phyloP scores from a whole-genome alignment of 192 early-diverging fungal species.

The Coemansia furcata region DNA sequence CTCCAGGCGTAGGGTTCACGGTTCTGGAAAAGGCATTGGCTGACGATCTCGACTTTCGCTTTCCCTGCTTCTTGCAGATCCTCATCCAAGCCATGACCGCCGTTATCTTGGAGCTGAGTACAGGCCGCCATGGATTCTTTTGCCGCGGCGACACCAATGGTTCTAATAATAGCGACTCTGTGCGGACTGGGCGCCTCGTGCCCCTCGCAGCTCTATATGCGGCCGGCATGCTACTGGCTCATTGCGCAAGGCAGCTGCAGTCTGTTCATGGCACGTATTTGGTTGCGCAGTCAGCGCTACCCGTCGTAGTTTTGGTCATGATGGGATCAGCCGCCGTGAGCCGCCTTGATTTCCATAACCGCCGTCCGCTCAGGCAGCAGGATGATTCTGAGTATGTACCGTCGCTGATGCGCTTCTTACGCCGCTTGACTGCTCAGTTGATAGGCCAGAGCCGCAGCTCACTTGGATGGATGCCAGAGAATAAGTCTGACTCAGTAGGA shows the following conservation, averaged over 20 bases:
- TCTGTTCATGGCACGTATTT: slow-evolving; percentile 33
- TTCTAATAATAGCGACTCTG: neutral
- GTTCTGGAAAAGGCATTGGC: slow-evolving; percentile 25
- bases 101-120: slow-evolving; percentile 9
- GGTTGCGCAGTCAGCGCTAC: slow-evolving; percentile 19
- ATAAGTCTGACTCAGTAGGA: neutral
- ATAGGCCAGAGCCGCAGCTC: neutral
- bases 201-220: slow-evolving; percentile 28
- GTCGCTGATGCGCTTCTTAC: neutral
- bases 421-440: neutral
- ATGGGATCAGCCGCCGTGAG: neutral
- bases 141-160: neutral
- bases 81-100: slow-evolving; percentile 13
- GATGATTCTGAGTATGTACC: neutral
- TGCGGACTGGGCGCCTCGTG: slow-evolving; percentile 17
- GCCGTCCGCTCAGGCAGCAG: neutral
- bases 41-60: slow-evolving; percentile 18
- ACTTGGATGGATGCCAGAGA: neutral
- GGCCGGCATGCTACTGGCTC: slow-evolving; percentile 4
- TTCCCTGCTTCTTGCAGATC: slow-evolving; percentile 29
- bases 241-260: slow-evolving; percentile 10
- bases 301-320: slow-evolving; percentile 13
- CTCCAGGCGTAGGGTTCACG: slow-evolving; percentile 1
- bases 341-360: neutral
- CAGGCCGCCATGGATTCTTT: slow-evolving; percentile 18